Evolutionary conservation across 805 yeast genomes (phyloP).

Genomic region (Candida sanyiensis): DNA sequence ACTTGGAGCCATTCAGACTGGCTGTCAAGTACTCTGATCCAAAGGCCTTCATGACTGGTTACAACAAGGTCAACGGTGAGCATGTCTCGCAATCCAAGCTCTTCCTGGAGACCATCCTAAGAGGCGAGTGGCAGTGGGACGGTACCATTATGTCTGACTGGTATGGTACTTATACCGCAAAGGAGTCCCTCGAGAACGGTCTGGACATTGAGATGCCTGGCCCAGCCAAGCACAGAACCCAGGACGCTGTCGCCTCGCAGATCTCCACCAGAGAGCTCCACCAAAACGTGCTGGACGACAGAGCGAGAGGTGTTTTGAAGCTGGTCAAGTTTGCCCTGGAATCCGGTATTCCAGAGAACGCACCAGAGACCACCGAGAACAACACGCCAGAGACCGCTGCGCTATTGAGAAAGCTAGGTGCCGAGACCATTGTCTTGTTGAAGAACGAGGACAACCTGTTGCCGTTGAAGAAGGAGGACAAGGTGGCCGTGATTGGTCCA

Average conservation of each 20-base stretch:
- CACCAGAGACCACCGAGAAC: slow-evolving; percentile 27
- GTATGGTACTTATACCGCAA: slow-evolving; percentile 50
- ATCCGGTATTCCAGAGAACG: slow-evolving; percentile 31
- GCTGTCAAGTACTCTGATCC: slow-evolving; percentile 51
- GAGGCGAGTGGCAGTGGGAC: slow-evolving; percentile 52
- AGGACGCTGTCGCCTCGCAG: slow-evolving; percentile 35
- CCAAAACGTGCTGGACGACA: slow-evolving; percentile 38
- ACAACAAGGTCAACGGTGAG: slow-evolving; percentile 57
- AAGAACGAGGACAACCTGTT: slow-evolving; percentile 44
- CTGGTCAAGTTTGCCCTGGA: slow-evolving; percentile 41
- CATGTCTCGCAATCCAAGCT: slow-evolving; percentile 45
- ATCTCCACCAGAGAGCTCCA: slow-evolving; percentile 37
- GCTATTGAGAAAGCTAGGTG: slow-evolving; percentile 39
- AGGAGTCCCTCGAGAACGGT: slow-evolving; percentile 46
- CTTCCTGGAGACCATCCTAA: slow-evolving; percentile 40
- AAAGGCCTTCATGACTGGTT: slow-evolving; percentile 53
- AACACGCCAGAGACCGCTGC: slow-evolving; percentile 43
- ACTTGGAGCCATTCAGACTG: slow-evolving; percentile 57
- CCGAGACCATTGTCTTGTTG: slow-evolving; percentile 50
- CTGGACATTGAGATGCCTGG: slow-evolving; percentile 69
- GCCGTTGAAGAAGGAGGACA: slow-evolving; percentile 41
- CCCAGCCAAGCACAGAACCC: slow-evolving; percentile 41
- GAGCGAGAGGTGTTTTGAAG: slow-evolving; percentile 44
- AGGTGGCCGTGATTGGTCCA: slow-evolving; percentile 53
- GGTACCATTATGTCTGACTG: slow-evolving; percentile 61